Evolutionary conservation across 2,329 filamentous ascomycete genomes (phyloP).

Genomic region (Escovopsis sp.): DNA sequence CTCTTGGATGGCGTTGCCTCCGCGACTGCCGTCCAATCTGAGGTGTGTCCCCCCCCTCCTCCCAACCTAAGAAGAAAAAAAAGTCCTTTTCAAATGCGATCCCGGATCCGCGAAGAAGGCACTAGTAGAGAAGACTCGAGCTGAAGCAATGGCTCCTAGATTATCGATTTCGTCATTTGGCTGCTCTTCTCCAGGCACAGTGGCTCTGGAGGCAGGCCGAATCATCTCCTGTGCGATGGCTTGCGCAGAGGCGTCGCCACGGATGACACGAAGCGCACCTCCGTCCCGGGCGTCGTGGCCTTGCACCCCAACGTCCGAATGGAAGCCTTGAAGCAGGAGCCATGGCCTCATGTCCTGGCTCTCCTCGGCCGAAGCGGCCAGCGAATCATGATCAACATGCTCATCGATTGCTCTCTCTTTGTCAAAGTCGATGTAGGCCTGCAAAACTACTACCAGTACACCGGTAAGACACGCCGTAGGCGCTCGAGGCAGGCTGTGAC

Average conservation of each 20-base stretch:
- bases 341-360: constrained; percentile 63
- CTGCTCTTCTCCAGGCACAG: constrained; percentile 51
- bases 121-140: too few relatives aligned
- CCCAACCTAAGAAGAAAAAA: too few relatives aligned
- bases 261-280: constrained; percentile 18
- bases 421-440: constrained; percentile 40
- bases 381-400: constrained; percentile 58
- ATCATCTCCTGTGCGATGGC: constrained; percentile 73
- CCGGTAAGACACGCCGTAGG: constrained; percentile 36
- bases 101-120: background rate
- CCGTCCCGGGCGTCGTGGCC: constrained; percentile 51
- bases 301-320: constrained; percentile 57
- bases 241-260: constrained; percentile 39
- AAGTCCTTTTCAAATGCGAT: constrained; percentile 1
- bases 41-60: constrained; percentile 29
- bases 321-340: constrained; percentile 46
- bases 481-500: too few relatives aligned
- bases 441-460: constrained; percentile 64
- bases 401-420: constrained; percentile 70
- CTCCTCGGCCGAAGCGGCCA: constrained; percentile 65
- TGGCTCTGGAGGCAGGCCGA: constrained; percentile 33
- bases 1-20: constrained; percentile 31
- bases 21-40: constrained; percentile 42
- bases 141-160: constrained; percentile 27
- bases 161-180: constrained; percentile 67